Evolutionary conservation across 192 early-diverging fungal species (phyloP).

Genomic region (Podila horticola): DNA sequence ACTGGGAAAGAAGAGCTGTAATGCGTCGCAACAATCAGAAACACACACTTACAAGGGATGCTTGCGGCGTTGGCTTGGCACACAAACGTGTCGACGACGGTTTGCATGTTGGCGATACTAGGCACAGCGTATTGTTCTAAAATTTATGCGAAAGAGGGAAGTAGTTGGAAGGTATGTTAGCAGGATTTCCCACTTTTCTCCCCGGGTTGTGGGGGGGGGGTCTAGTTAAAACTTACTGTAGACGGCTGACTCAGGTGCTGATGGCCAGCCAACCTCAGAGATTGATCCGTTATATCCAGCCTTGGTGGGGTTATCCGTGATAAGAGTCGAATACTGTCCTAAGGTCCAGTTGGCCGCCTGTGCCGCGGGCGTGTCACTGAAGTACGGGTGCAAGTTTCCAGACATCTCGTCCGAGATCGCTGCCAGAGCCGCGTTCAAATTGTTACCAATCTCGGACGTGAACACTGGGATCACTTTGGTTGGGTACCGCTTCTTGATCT

Average conservation of each 20-base stretch:
- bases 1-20: neutral
- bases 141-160: too few relatives aligned
- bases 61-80: constrained; percentile 40
- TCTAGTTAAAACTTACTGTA: constrained; percentile 8
- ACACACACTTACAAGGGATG: constrained; percentile 31
- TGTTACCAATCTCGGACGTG: constrained; percentile 51
- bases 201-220: too few relatives aligned
- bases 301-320: constrained; percentile 47
- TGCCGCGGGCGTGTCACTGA: constrained; percentile 60
- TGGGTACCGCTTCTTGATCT: constrained; percentile 18
- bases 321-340: constrained; percentile 55
- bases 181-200: too few relatives aligned
- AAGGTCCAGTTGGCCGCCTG: constrained; percentile 63
- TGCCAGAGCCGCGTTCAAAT: constrained; percentile 43
- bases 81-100: constrained; percentile 42
- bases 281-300: constrained; percentile 60
- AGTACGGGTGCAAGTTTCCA: constrained; percentile 75
- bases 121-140: constrained; percentile 30
- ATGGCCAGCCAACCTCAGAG: constrained; percentile 79
- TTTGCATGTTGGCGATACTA: constrained; percentile 40
- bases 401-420: constrained; percentile 63
- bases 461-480: constrained; percentile 32
- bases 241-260: constrained; percentile 27
- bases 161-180: too few relatives aligned
- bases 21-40: neutral